A percentile compares a stretch with the other conserved stretches of the same genome.
These are phyloP conservation scores for Artemisia tridentata DNA, from an alignment of 129 eudicot genomes.

Conservation along the genomic window DNA sequence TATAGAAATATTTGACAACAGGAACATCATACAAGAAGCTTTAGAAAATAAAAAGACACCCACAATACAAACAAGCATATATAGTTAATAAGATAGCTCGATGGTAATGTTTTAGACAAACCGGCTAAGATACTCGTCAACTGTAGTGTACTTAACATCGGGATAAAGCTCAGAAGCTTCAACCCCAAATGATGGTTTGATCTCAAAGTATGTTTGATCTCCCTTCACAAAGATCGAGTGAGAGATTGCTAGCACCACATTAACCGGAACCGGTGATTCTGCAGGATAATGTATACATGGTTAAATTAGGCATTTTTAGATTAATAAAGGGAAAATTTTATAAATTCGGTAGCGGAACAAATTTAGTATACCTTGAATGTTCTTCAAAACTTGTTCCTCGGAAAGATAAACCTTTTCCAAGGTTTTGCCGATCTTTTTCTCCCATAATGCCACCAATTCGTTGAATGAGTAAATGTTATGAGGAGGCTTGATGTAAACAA, in stretches of 20 bases:
- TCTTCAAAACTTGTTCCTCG: constrained; percentile 47
- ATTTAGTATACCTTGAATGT: constrained; percentile 35
- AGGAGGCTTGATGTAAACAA: constrained; percentile 43
- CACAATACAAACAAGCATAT: not conserved
- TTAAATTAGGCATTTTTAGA: not conserved
- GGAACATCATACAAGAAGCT: not conserved
- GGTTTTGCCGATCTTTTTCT: constrained; percentile 47
- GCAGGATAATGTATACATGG: constrained; percentile 18
- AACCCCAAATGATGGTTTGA: constrained; percentile 47
- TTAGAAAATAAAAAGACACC: constrained; percentile 14
- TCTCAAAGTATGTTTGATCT: constrained; percentile 55
- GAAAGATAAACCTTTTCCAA: constrained; percentile 39
- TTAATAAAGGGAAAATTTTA: not conserved
- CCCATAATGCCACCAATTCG: constrained; percentile 50
- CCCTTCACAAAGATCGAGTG: constrained; percentile 58
- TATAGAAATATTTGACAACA: not conserved
- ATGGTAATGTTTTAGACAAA: constrained; percentile 24
- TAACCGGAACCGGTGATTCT: constrained; percentile 42
- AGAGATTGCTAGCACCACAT: constrained; percentile 32
- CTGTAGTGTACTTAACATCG: constrained; percentile 45
- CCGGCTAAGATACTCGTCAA: constrained; percentile 37
- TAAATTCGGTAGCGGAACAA: not conserved
- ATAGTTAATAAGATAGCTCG: not conserved
- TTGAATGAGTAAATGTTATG: constrained; percentile 39
- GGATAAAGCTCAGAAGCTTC: constrained; percentile 58